These are phyloP conservation scores for Cymodocea nodosa DNA, from an alignment of 116 monocot species.

Conservation along the genomic window DNA sequence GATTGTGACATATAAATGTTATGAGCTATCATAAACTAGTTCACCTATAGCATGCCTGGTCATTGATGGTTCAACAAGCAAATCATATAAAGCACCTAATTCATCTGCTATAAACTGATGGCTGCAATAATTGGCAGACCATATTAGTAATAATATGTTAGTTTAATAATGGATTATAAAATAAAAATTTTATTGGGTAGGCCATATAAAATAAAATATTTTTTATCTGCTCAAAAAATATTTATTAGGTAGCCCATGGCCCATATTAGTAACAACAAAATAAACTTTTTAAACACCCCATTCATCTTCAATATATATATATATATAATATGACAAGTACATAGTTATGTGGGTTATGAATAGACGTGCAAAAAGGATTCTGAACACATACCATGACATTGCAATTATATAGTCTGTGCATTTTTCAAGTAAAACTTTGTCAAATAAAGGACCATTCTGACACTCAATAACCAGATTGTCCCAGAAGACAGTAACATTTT, in stretches of 20 bases:
- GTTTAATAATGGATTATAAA: no score
- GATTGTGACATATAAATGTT: slow-evolving; percentile 53
- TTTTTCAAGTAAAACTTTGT: slow-evolving; percentile 77
- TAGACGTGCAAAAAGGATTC: neutral
- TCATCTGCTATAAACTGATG: slow-evolving; percentile 95
- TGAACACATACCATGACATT: slow-evolving; percentile 62
- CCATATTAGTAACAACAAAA: no score
- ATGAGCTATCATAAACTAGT: slow-evolving; percentile 94
- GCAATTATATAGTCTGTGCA: slow-evolving; percentile 91
- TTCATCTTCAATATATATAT: no score
- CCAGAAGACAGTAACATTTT: slow-evolving; percentile 82
- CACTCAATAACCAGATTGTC: slow-evolving; percentile 79
- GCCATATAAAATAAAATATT: no score
- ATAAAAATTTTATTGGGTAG: no score
- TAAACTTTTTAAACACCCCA: no score
- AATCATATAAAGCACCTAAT: slow-evolving; percentile 91
- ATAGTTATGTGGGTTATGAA: neutral
- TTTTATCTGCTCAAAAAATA: no score
- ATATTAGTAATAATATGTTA: neutral
- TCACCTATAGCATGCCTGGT: slow-evolving; percentile 95
- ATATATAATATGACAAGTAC: no score
- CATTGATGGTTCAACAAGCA: slow-evolving; percentile 91
- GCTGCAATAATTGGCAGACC: slow-evolving; percentile 22
- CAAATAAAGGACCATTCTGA: slow-evolving; percentile 91
- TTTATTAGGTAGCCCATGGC: no score